Conservation (phyloP, 208 protist genomes). For the Trypanosoma lewisi region DNA sequence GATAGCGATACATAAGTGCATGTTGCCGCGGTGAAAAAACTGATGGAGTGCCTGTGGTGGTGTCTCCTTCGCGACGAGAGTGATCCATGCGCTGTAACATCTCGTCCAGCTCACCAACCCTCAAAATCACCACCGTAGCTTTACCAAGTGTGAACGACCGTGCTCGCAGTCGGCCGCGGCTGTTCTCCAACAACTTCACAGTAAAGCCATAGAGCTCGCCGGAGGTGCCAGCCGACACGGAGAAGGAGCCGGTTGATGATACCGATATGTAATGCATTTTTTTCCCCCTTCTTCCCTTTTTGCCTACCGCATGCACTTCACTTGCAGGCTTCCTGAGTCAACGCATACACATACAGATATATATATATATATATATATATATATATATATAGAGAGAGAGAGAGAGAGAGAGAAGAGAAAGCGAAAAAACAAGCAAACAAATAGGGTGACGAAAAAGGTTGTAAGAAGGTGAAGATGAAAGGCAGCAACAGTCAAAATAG, state of each 20-base stretch:
- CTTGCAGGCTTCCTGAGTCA: neutral
- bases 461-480: too few relatives aligned
- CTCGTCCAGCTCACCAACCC: slow-evolving; percentile 17
- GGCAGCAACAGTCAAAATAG: too few relatives aligned
- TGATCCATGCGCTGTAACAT: slow-evolving; percentile 7
- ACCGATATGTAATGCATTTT: slow-evolving; percentile 16
- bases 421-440: too few relatives aligned
- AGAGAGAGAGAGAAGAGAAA: too few relatives aligned
- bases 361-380: too few relatives aligned
- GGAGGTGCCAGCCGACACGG: slow-evolving; percentile 10
- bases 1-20: neutral
- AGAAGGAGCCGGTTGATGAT: slow-evolving; percentile 14
- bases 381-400: too few relatives aligned
- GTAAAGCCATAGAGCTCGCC: slow-evolving; percentile 21
- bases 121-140: slow-evolving; percentile 14
- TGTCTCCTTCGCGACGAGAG: neutral
- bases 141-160: slow-evolving; percentile 8
- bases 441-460: too few relatives aligned
- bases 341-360: neutral
- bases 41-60: neutral
- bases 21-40: slow-evolving; percentile 14
- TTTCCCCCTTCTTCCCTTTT: neutral
- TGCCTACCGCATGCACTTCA: neutral
- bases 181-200: slow-evolving; percentile 19
- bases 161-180: slow-evolving; percentile 2